phyloP scores from a whole-genome alignment of 163 green algal genomes.

The Chlorella variabilis region DNA sequence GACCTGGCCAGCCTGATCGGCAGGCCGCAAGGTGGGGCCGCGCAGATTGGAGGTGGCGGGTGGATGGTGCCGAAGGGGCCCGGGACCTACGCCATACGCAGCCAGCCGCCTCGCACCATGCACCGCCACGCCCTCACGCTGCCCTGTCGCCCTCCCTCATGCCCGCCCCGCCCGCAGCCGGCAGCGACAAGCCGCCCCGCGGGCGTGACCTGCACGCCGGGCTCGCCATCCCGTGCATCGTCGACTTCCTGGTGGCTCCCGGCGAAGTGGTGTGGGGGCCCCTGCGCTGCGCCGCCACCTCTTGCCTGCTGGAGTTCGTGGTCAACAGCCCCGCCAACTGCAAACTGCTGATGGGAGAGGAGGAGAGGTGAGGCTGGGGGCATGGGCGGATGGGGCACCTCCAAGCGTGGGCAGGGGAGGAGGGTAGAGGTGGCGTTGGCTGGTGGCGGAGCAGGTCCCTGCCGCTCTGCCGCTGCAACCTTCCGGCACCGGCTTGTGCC shows the following conservation, averaged over 20 bases:
- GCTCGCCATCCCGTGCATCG: not conserved
- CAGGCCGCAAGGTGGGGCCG: not conserved
- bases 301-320: not conserved
- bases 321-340: conserved; percentile 23
- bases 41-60: too few relatives aligned
- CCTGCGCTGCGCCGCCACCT: not conserved
- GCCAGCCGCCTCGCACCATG: too few relatives aligned
- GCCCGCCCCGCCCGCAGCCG: not conserved
- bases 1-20: not conserved
- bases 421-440: not conserved
- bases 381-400: too few relatives aligned
- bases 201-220: conserved; percentile 8
- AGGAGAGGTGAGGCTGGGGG: conserved; percentile 1
- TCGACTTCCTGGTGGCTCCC: not conserved
- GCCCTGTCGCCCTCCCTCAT: too few relatives aligned
- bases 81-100: too few relatives aligned
- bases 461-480: too few relatives aligned
- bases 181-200: not conserved
- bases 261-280: not conserved
- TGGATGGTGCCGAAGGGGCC: too few relatives aligned
- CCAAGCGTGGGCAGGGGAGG: not conserved
- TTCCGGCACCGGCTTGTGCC: too few relatives aligned
- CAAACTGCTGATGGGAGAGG: not conserved
- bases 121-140: too few relatives aligned
- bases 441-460: too few relatives aligned